phyloP scores from a whole-genome alignment of 345 rosid genomes.

The Corymbia maculata region DNA sequence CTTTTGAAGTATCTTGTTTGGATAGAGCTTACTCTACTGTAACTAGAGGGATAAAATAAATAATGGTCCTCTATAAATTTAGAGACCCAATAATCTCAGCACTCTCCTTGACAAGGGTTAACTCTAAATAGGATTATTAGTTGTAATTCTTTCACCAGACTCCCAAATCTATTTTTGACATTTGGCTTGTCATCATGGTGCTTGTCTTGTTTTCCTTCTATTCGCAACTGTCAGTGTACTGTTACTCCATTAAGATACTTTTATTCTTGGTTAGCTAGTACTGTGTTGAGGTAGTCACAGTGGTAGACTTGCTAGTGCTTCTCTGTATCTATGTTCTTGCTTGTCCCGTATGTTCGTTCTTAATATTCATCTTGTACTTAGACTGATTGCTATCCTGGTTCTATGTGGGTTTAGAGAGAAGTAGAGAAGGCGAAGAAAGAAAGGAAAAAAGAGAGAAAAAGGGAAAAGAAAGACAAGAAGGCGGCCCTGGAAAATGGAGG shows the following conservation, averaged over 20 bases:
- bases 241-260: background rate
- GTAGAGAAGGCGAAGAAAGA: conserved; percentile 18
- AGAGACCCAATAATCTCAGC: background rate
- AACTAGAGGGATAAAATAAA: background rate
- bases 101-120: background rate
- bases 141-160: background rate
- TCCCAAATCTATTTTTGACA: background rate
- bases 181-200: background rate
- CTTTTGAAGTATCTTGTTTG: background rate
- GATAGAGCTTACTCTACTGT: background rate
- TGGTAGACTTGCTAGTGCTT: background rate
- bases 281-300: background rate
- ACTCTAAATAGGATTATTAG: background rate
- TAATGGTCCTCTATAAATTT: background rate
- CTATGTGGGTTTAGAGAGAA: conserved; percentile 24
- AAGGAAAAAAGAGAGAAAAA: conserved; percentile 10
- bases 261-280: background rate
- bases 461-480: conserved; percentile 17
- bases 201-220: background rate
- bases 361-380: background rate
- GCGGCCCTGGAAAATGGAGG: conserved; percentile 16
- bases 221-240: background rate
- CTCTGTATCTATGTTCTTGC: background rate
- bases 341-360: background rate
- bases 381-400: conserved; percentile 10